Conservation (phyloP, 78 protist species). For the Isochrysis galbana region DNA sequence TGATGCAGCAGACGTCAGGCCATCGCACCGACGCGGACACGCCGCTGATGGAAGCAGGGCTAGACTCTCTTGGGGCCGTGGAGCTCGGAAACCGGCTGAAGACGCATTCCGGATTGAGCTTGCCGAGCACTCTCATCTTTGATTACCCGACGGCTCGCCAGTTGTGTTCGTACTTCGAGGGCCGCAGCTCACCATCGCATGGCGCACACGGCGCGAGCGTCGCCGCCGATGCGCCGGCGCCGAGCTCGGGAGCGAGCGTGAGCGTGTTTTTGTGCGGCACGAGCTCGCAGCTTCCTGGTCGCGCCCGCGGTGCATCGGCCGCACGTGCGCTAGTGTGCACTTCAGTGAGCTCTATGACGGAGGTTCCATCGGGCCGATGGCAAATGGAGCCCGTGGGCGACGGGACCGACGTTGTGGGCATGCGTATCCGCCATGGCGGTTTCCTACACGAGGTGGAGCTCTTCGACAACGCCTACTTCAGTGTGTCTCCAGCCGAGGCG, state of each 20-base stretch:
- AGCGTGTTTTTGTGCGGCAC: not conserved
- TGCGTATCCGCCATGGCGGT: not conserved
- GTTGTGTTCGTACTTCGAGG: not conserved
- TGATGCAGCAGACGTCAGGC: not conserved
- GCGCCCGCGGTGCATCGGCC: not conserved
- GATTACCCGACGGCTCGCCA: not conserved
- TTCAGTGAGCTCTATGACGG: not conserved
- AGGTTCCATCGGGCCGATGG: not conserved
- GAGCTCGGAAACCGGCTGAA: not conserved
- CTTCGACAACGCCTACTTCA: slow-evolving; percentile 21
- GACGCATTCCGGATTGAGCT: not conserved
- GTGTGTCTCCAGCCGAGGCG: not conserved
- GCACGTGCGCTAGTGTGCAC: not conserved
- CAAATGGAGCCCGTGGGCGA: not conserved
- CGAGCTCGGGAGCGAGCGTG: not conserved
- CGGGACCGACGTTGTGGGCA: not conserved
- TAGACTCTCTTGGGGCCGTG: not conserved
- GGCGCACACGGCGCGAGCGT: no score
- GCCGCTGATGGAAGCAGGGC: slow-evolving; percentile 14
- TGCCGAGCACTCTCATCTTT: not conserved
- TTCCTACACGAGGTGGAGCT: not conserved
- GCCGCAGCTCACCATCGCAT: no score
- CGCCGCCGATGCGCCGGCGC: no score
- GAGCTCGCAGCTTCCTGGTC: not conserved
- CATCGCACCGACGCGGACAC: not conserved